Evolutionary conservation across 208 protist genomes (phyloP), one percentile per base, ranked within the genome.

Genomic region (Leishmania tropica): DNA sequence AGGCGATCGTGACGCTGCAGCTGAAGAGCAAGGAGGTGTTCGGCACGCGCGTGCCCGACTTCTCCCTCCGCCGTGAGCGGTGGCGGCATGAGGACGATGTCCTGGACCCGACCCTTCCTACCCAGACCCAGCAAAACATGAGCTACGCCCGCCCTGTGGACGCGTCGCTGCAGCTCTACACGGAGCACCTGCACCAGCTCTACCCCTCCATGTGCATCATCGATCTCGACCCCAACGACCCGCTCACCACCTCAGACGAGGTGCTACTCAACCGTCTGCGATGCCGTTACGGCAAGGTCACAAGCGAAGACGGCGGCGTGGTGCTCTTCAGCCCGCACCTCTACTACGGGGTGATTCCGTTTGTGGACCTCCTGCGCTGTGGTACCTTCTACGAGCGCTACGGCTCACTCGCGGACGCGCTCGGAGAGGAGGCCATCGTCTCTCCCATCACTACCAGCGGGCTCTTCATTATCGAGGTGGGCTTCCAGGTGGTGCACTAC

Each of bases 401-500:
- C 58, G 48, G 60, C 60, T 35, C 72, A 2, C 21, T 78, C 60
- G 75, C 67, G 24, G 82, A 81, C 54, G 82, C 77, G 28, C 64
- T 85, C 51, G 78, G 72, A 53, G 82, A 81, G 76, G 72, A 81
- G 64, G 82, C 77, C 48, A 40, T 75, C 51, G 48, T 74, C 77
- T 71, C 80, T 10, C 89, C 90, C 47, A 88, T 96, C 73, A 86
- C 83, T 11, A 83, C 84, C 15, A 84, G 85, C 45, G 95, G 95
- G 5, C 81, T 96, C 24, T 90, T 96, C 67, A 89, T 98, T 42
- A 83, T 97, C 24, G 93, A 97, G 86, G 85, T 98, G 31, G 95
- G 95, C 42, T 92, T 97, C 76, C 93, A 98, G 81, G 93, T 97
- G 78, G 92, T 89, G 64, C 87, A 97, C 85, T 98, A 96, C 82